Base-by-base conservation (phyloP, 176 grass and related monocot species). In the Thinopyrum elongatum region DNA sequence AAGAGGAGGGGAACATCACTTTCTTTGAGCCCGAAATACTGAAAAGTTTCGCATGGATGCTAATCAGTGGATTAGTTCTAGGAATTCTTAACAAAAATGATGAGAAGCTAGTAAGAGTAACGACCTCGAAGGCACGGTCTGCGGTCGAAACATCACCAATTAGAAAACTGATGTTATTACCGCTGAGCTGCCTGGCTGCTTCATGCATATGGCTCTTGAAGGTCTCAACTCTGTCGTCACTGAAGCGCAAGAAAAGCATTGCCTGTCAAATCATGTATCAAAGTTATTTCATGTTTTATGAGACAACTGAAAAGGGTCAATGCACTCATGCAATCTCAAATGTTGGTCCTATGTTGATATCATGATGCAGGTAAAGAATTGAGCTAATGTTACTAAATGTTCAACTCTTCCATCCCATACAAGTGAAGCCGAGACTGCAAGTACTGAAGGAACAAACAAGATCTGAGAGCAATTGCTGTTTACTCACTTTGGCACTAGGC, bases 1-100 rank as follows among this genome's bases (percentile, higher is more conserved):
- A 95, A 75, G 70, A 98, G 81, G 51, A 98, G 79, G 28, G 96
- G 94, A 41, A 83, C 76, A 42, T 95, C 89, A 26, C 85, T 86
- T 70, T 92, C 88, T 85, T 72, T 94, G 73, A 98, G 88, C n/a
- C 96, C 96, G 71, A 92, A 98, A 47, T 86, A 98, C 96, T 98
- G 85, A 88, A 86, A 83, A 25, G 23, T 53, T 77, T 85, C 13
- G 16, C 51, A 59, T 21, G 82, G 33, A 57, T 82, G 62, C 28
- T 84, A 12, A 14, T 75, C 61, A 80, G 70, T 80, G 28, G 34
- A 78, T 55, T 70, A 86, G 30, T 31, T 57, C 29, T 80, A 65
- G 3, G 15, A 88, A 36, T 62, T 12, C 36, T 61, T 29, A 13
- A 39, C 13, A 59, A 42, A 71, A 60, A 34, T 27, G 49, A 49